Conservation (phyloP, 352 stramenopile genomes). For the Pythium brachiatum region DNA sequence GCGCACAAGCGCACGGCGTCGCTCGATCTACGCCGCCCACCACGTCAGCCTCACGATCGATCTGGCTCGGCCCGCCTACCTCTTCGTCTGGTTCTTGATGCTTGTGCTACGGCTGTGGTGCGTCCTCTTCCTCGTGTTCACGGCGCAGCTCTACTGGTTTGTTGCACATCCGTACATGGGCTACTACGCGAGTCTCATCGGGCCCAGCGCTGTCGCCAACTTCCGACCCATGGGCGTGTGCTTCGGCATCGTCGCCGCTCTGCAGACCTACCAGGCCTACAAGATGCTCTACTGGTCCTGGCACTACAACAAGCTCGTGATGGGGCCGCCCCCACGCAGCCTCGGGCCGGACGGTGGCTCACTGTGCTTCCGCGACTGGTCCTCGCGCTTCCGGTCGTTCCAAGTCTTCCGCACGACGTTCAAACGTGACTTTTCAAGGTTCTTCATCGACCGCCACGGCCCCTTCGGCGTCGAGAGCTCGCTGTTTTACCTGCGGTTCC, state of each 20-base stretch:
- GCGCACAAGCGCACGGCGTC: no score
- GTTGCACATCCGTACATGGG: constrained; percentile 28
- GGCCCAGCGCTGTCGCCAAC: constrained; percentile 5
- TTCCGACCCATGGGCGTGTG: constrained; percentile 17
- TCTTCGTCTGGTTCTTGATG: no score
- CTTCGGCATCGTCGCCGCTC: constrained; percentile 5
- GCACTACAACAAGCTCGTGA: constrained; percentile 10
- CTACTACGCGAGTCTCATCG: constrained; percentile 26
- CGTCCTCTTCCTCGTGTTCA: constrained; percentile 13
- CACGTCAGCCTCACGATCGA: no score
- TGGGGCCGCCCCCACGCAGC: constrained; percentile 3
- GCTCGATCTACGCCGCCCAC: no score
- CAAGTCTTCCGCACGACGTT: neutral
- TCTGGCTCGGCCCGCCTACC: no score
- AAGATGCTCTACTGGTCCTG: constrained; percentile 19
- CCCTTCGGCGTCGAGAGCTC: constrained; percentile 38
- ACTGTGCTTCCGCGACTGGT: constrained; percentile 10
- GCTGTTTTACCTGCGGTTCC: constrained; percentile 30
- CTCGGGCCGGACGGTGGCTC: constrained; percentile 6
- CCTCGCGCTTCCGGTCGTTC: constrained; percentile 6
- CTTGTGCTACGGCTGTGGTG: no score
- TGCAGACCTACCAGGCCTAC: constrained; percentile 6
- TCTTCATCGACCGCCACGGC: constrained; percentile 27
- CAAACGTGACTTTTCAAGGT: constrained; percentile 2
- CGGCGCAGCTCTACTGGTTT: constrained; percentile 24